These are phyloP conservation scores for Cryptosporidium parvum DNA, from an alignment of 169 alveolate genomes.

Conservation along the genomic window DNA sequence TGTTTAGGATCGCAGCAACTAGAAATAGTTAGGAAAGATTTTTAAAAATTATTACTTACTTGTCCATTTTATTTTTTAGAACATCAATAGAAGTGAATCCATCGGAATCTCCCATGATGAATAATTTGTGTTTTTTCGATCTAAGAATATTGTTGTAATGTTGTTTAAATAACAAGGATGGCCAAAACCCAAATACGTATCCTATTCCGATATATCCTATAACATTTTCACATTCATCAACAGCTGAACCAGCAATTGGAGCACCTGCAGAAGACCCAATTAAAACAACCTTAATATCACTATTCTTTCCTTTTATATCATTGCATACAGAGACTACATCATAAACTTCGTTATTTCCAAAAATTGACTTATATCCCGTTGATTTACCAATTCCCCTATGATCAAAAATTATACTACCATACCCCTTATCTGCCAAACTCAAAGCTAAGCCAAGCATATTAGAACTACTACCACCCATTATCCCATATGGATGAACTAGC, in stretches of 20 bases:
- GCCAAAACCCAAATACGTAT: slow-evolving; percentile 79
- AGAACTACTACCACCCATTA: slow-evolving; percentile 72
- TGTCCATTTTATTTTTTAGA: slow-evolving; percentile 64
- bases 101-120: slow-evolving; percentile 78
- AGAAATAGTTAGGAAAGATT: not conserved
- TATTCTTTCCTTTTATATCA: slow-evolving; percentile 57
- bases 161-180: slow-evolving; percentile 78
- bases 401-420: slow-evolving; percentile 79
- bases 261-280: slow-evolving; percentile 85
- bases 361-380: slow-evolving; percentile 77
- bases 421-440: slow-evolving; percentile 68
- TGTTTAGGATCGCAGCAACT: slow-evolving; percentile 79
- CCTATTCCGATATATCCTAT: slow-evolving; percentile 81
- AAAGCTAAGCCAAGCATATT: slow-evolving; percentile 78
- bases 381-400: slow-evolving; percentile 80
- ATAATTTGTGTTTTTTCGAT: slow-evolving; percentile 78
- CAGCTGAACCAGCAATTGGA: slow-evolving; percentile 83
- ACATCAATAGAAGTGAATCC: slow-evolving; percentile 78
- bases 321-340: slow-evolving; percentile 79
- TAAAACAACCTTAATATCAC: slow-evolving; percentile 57
- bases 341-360: slow-evolving; percentile 77
- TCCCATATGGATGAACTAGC: slow-evolving; percentile 70
- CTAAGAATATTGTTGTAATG: slow-evolving; percentile 77
- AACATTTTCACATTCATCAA: slow-evolving; percentile 76
- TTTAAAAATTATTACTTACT: slow-evolving; percentile 62